Evolutionary conservation across 2,329 filamentous ascomycete species (phyloP).

Genomic region (Tolypocladium capitatum): DNA sequence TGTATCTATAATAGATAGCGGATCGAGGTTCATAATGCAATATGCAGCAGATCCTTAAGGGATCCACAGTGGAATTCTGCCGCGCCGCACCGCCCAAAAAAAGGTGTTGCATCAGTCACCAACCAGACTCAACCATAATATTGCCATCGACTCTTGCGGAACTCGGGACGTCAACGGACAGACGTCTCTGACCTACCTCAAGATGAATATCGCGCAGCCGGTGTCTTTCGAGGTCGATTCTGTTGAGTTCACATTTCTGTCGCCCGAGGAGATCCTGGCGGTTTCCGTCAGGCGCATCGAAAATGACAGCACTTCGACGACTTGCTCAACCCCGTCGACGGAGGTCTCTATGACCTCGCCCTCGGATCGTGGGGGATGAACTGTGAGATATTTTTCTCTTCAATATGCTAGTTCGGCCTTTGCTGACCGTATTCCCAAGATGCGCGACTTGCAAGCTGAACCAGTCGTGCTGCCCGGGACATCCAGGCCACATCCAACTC

Average conservation of each 20-base stretch:
- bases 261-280: slow-evolving; percentile 66
- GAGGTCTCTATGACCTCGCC: slow-evolving; percentile 84
- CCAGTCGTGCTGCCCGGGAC: slow-evolving; percentile 72
- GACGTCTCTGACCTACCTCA: neutral
- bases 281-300: slow-evolving; percentile 91
- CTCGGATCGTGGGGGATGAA: slow-evolving; percentile 78
- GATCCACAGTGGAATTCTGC: slow-evolving; percentile 23
- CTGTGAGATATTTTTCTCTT: slow-evolving; percentile 36
- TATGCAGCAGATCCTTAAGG: no score
- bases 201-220: slow-evolving; percentile 65
- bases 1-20: no score
- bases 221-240: slow-evolving; percentile 70
- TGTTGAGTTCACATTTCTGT: slow-evolving; percentile 81
- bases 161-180: slow-evolving; percentile 1
- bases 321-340: slow-evolving; percentile 75
- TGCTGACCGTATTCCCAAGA: slow-evolving; percentile 28
- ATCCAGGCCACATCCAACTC: slow-evolving; percentile 89
- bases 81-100: slow-evolving; percentile 31
- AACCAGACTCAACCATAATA: slow-evolving; percentile 5
- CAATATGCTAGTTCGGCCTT: neutral
- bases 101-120: slow-evolving; percentile 10
- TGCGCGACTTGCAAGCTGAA: slow-evolving; percentile 88
- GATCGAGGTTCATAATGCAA: no score
- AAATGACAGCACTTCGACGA: slow-evolving; percentile 89
- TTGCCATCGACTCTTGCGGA: neutral